Evolutionary conservation across 257 asterid genomes (phyloP).

Genomic region (Ocimum tenuiflorum): DNA sequence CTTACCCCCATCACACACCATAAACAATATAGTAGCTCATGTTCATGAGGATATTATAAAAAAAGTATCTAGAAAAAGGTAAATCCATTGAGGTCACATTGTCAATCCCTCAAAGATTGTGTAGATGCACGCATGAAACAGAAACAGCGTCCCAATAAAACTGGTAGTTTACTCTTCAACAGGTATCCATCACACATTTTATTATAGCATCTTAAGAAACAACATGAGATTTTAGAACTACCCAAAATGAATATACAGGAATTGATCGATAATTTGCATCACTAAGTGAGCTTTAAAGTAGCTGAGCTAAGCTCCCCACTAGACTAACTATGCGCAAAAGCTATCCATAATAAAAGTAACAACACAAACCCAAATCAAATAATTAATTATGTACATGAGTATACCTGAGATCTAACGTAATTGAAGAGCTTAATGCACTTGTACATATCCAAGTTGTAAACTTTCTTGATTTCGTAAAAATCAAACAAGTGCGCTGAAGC

Average conservation of each 20-base stretch:
- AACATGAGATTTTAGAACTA: neutral
- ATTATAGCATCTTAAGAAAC: neutral
- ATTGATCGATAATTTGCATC: neutral
- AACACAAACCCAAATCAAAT: neutral
- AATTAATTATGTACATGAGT: neutral
- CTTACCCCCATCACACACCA: neutral
- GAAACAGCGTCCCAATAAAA: neutral
- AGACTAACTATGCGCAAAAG: neutral
- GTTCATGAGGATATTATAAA: neutral
- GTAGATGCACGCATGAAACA: neutral
- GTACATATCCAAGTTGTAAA: slow-evolving; percentile 60
- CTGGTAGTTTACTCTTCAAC: neutral
- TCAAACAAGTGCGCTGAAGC: slow-evolving; percentile 57
- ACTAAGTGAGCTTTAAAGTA: neutral
- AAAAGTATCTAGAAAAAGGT: neutral
- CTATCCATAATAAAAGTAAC: neutral
- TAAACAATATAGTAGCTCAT: neutral
- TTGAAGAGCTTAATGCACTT: slow-evolving; percentile 78
- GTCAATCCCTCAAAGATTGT: neutral
- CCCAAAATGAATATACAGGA: neutral
- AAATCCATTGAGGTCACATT: neutral
- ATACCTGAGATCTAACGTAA: slow-evolving; percentile 78
- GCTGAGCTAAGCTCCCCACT: neutral
- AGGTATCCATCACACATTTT: neutral
- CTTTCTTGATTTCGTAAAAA: slow-evolving; percentile 33